phyloP scores from a whole-genome alignment of 2,329 filamentous ascomycete genomes.

The Didymella keratinophila region DNA sequence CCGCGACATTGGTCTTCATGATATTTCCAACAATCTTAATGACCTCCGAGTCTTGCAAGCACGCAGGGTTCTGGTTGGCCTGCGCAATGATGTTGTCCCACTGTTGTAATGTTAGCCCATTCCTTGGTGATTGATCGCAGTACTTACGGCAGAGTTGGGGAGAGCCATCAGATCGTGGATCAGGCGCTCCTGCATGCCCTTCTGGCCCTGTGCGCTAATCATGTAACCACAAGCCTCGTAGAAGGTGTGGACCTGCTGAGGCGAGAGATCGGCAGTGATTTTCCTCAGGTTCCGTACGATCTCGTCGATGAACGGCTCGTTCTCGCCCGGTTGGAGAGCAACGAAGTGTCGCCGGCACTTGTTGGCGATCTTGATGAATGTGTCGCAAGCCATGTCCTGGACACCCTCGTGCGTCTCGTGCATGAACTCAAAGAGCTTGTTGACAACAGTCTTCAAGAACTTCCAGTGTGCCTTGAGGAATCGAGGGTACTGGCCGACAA shows the following conservation, averaged over 20 bases:
- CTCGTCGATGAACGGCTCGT: slow-evolving; percentile 96
- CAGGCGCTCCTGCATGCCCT: slow-evolving; percentile 88
- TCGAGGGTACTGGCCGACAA: slow-evolving; percentile 96
- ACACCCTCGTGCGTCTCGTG: slow-evolving; percentile 99
- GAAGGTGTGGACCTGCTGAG: slow-evolving; percentile 98
- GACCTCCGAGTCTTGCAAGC: slow-evolving; percentile 89
- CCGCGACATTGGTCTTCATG: slow-evolving; percentile 99
- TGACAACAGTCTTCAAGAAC: slow-evolving; percentile 98
- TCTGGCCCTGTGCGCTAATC: slow-evolving; percentile 97
- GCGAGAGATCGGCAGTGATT: slow-evolving; percentile 93
- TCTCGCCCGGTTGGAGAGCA: slow-evolving; percentile 91
- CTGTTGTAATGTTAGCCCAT: slow-evolving; percentile 37
- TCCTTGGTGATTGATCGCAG: not conserved
- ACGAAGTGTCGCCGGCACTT: slow-evolving; percentile 98
- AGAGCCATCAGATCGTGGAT: slow-evolving; percentile 92
- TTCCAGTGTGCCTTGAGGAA: slow-evolving; percentile 99
- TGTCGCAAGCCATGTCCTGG: slow-evolving; percentile 99
- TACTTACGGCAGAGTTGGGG: slow-evolving; percentile 76
- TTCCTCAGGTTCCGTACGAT: slow-evolving; percentile 95
- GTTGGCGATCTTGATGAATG: slow-evolving; percentile 99
- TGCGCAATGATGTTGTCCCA: slow-evolving; percentile 95
- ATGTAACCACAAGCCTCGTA: slow-evolving; percentile 99
- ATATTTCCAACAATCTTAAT: slow-evolving; percentile 99
- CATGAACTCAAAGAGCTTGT: slow-evolving; percentile 99
- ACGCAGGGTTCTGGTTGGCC: slow-evolving; percentile 83